Conservation (phyloP, 1,284 basidiomycete species). For the Cryptococcus sp. region DNA sequence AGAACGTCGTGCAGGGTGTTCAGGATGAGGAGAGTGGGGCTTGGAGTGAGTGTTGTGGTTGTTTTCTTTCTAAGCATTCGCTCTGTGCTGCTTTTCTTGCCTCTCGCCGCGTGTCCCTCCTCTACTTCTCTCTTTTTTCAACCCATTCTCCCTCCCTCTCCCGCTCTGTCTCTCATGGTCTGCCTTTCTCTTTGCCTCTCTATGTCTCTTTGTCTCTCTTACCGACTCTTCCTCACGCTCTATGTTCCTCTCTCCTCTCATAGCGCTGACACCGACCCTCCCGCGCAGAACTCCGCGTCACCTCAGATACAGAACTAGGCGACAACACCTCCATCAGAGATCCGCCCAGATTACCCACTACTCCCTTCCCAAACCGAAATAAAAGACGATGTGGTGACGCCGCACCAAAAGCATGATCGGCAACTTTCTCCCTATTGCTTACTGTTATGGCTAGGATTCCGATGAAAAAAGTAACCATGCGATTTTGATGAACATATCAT, state of each 20-base stretch:
- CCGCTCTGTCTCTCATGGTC: no score
- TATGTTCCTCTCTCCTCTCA: not conserved
- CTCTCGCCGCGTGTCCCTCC: not conserved
- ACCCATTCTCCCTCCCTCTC: no score
- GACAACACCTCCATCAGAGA: slow-evolving; percentile 44
- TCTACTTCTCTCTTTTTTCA: no score
- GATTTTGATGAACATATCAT: no score
- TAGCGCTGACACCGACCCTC: not conserved
- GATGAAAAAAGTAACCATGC: no score
- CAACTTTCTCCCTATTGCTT: no score
- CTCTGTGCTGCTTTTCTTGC: not conserved
- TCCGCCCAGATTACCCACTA: slow-evolving; percentile 41
- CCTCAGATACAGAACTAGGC: slow-evolving; percentile 48
- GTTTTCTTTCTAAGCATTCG: not conserved
- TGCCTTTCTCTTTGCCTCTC: no score
- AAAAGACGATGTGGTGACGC: slow-evolving; percentile 18
- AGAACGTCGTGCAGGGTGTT: slow-evolving; percentile 52
- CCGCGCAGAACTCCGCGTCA: slow-evolving; percentile 47
- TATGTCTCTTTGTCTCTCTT: not conserved
- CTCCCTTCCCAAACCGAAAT: slow-evolving; percentile 49
- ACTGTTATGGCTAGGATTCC: no score
- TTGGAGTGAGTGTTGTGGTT: slow-evolving; percentile 35
- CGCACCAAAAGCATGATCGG: not conserved
- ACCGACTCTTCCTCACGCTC: not conserved
- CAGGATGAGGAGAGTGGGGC: slow-evolving; percentile 33